phyloP scores from a whole-genome alignment of 768 basidiomycete species.

The Lanmaoa pseudosensibilis region DNA sequence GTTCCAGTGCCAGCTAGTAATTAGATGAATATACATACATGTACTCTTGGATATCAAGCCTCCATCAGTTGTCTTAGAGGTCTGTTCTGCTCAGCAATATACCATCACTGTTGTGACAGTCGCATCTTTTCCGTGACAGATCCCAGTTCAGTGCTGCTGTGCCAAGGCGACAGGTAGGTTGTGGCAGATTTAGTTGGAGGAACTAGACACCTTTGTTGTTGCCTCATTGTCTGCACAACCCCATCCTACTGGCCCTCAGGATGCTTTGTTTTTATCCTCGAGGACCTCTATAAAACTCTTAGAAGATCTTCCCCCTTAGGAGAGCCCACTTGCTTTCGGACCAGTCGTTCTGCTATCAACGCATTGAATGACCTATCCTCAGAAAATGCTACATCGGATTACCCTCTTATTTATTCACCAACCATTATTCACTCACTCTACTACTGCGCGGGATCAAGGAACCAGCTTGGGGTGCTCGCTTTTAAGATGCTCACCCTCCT shows the following conservation, averaged over 20 bases:
- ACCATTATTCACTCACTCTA: constrained; percentile 43
- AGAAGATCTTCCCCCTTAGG: background rate
- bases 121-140: too few species aligned
- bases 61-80: too few species aligned
- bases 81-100: too few species aligned
- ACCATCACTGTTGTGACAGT: too few species aligned
- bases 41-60: too few species aligned
- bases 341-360: constrained; percentile 11
- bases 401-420: constrained; percentile 23
- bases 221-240: background rate
- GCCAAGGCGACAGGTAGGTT: too few species aligned
- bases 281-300: background rate
- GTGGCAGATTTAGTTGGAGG: background rate
- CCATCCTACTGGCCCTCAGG: background rate
- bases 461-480: constrained; percentile 36
- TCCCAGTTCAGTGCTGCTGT: too few species aligned
- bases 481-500: constrained; percentile 40
- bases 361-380: constrained; percentile 18
- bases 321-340: background rate
- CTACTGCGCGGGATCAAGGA: constrained; percentile 33
- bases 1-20: too few species aligned
- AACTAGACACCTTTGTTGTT: background rate
- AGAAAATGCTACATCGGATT: constrained; percentile 10
- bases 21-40: too few species aligned
- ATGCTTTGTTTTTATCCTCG: background rate